Conservation (phyloP, 108 stramenopile species). For the Hondaea fermentalgiana region DNA sequence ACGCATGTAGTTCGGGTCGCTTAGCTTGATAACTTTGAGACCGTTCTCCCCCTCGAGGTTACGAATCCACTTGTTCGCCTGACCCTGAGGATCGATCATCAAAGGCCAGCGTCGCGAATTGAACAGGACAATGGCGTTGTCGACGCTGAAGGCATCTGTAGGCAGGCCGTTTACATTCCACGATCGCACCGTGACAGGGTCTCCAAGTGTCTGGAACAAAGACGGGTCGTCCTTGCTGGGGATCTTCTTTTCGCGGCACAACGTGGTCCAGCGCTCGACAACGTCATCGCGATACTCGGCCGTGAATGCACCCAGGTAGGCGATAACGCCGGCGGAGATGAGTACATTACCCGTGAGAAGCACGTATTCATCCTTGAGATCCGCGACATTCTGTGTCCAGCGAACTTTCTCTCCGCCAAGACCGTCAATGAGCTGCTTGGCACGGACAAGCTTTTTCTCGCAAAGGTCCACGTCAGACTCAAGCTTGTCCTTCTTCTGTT, state of each 20-base stretch:
- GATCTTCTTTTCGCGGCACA: constrained; percentile 33
- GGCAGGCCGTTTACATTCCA: constrained; percentile 58
- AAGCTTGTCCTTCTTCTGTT: constrained; percentile 40
- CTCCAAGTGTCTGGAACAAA: constrained; percentile 38
- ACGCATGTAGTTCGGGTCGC: constrained; percentile 49
- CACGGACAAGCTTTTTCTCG: constrained; percentile 49
- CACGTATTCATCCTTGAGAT: constrained; percentile 22
- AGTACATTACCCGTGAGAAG: constrained; percentile 49
- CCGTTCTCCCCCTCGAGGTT: constrained; percentile 42
- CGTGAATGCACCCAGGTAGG: constrained; percentile 62
- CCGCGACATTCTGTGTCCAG: constrained; percentile 44
- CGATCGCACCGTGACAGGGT: constrained; percentile 46
- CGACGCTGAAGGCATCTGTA: constrained; percentile 47
- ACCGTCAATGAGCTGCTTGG: constrained; percentile 48
- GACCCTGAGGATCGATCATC: constrained; percentile 57
- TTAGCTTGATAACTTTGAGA: constrained; percentile 50
- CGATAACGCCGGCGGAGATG: constrained; percentile 50
- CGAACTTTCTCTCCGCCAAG: constrained; percentile 49
- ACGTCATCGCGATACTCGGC: constrained; percentile 42
- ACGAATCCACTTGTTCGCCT: constrained; percentile 53
- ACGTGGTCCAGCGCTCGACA: constrained; percentile 36
- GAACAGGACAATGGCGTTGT: constrained; percentile 55
- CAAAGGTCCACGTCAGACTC: constrained; percentile 49
- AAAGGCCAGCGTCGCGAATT: constrained; percentile 59
- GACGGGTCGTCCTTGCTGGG: constrained; percentile 29